Evolutionary conservation across 495 filamentous ascomycete species (phyloP), one percentile per base, ranked within the genome.

Genomic region (Penicillium soppii): DNA sequence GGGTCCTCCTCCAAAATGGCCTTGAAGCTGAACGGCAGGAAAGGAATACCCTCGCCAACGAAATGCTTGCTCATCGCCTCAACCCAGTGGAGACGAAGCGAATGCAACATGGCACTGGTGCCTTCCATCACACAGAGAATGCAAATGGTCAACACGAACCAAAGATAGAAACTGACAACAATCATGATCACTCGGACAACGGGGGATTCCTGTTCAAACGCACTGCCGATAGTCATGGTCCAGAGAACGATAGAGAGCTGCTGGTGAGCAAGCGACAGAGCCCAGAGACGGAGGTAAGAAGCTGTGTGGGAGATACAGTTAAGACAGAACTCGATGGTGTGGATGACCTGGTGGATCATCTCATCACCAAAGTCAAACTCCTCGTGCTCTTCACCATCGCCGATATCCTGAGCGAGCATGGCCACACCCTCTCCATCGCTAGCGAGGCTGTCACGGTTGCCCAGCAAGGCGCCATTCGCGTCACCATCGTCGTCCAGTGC

Each of bases 1-100:
- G 81, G 77, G 47, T 92, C 89, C 66, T 96, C 91, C 68, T 98
- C 94, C 49, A 98, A 69, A 55, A 97, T 70, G 16, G 82, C 76
- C 74, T 86, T 85, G 66, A 97, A 97, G 62, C 87, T 91, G 69
- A 98, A 97, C 7, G 94, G 94, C 59, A 87, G 76, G 72, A 99
- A 97, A 30, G 91, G 77, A 65, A 94, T 80, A 36, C 94, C 94
- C 47, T 91, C 91, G 54, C 95, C 95, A 66, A 97, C 87, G 75
- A 97, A 96, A 76, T 97, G 95, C 73, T 98, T 98, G 73, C 90
- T 94, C 84, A 97, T 97, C n/a, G 94, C 91, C 69, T 99, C 94
- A 50, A 99, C 94, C 94, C 94, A 99, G 63, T 97, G 95, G 50
- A 99, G 80, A 77, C 94, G 83, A 57, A 99, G 78, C 52, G 88